Evolutionary conservation across 1,284 basidiomycete genomes (phyloP).

Genomic region (Schizophyllum commune): DNA sequence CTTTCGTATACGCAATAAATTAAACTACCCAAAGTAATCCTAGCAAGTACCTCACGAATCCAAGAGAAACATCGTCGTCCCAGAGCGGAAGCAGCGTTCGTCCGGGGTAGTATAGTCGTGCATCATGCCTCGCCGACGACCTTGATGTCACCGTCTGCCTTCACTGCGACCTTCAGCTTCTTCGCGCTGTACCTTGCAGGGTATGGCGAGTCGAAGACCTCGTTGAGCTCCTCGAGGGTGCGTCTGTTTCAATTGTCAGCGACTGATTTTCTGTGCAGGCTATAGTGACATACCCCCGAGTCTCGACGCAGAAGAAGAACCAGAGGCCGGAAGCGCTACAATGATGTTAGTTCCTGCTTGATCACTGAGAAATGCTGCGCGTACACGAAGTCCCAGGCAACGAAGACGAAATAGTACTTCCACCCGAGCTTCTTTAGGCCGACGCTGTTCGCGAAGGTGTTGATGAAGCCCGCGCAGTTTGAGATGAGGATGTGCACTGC

Average conservation of each 20-base stretch:
- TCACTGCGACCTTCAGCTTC: slow-evolving; percentile 12
- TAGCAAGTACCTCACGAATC: background rate
- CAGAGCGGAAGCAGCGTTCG: background rate
- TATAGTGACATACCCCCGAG: slow-evolving; percentile 9
- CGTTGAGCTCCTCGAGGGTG: slow-evolving; percentile 20
- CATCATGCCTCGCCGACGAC: background rate
- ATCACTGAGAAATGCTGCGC: background rate
- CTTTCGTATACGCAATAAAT: no score
- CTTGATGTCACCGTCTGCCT: background rate
- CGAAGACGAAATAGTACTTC: slow-evolving; percentile 24
- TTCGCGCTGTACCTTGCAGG: slow-evolving; percentile 17
- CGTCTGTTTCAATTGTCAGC: slow-evolving; percentile 8
- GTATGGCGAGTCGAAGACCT: slow-evolving; percentile 19
- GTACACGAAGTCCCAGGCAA: slow-evolving; percentile 18
- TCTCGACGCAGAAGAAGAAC: slow-evolving; percentile 22
- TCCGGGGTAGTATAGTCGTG: background rate
- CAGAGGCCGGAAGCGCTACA: slow-evolving; percentile 15
- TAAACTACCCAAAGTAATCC: background rate
- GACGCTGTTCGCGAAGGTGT: slow-evolving; percentile 21
- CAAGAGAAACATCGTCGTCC: background rate
- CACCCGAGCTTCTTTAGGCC: slow-evolving; percentile 17
- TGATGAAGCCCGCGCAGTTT: slow-evolving; percentile 16
- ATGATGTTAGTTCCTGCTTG: background rate
- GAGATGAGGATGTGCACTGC: slow-evolving; percentile 21
- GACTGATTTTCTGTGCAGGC: no score